Percentiles rank a stretch among this genome's conserved stretches.
Conservation (phyloP, 441 rosid species). For the Caryocar brasiliense region DNA sequence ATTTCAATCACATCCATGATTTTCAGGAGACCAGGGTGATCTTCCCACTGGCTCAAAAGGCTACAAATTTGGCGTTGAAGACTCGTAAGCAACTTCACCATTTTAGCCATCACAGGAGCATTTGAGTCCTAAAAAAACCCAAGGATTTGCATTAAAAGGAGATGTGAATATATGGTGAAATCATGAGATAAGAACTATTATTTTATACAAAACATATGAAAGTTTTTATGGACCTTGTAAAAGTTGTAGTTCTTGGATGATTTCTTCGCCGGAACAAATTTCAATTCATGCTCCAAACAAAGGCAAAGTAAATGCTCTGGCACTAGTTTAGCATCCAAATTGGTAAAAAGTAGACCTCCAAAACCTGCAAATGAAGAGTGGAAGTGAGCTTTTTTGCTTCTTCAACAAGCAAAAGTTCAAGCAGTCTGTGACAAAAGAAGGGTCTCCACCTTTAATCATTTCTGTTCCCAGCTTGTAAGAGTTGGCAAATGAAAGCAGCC, state of each 20-base stretch:
- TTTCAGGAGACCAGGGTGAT: constrained; percentile 74
- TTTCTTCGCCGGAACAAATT: constrained; percentile 29
- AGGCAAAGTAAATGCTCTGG: constrained; percentile 84
- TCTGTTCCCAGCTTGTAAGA: constrained; percentile 68
- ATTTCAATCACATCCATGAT: constrained; percentile 55
- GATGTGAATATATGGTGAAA: constrained; percentile 1
- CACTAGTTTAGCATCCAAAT: constrained; percentile 64
- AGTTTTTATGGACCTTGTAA: constrained; percentile 60
- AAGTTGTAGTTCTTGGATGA: constrained; percentile 54
- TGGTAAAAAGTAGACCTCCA: constrained; percentile 45
- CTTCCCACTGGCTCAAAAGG: constrained; percentile 65
- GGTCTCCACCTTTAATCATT: constrained; percentile 58
- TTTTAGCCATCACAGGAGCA: constrained; percentile 57
- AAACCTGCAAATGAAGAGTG: constrained; percentile 43
- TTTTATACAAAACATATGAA: neutral
- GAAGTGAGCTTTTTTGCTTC: too few species aligned
- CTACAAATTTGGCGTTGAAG: constrained; percentile 36
- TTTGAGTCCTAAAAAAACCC: constrained; percentile 53
- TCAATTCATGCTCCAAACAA: constrained; percentile 50
- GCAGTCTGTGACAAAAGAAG: too few species aligned
- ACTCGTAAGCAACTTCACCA: constrained; percentile 54
- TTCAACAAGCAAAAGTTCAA: neutral
- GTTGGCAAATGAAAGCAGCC: constrained; percentile 50
- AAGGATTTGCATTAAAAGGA: constrained; percentile 13
- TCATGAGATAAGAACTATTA: neutral